A percentile compares a stretch with the other conserved stretches of the same genome.
Conservation (phyloP, 257 asterid species). For the Leonotis leonurus region DNA sequence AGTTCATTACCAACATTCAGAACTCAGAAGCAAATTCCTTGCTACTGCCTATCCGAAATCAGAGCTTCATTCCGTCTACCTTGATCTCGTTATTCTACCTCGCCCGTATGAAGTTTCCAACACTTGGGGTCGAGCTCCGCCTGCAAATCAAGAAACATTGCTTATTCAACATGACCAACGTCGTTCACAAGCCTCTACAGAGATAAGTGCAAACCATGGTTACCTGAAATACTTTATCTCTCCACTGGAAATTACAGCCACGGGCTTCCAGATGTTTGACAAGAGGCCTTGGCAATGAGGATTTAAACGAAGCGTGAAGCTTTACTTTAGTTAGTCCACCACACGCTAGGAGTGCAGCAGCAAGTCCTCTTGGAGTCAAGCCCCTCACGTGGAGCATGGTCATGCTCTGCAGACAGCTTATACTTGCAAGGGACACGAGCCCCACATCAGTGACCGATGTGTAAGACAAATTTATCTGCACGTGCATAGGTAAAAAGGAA, state of each 20-base stretch:
- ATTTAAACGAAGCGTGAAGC: slow-evolving; percentile 60
- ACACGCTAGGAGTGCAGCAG: slow-evolving; percentile 67
- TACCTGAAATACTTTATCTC: slow-evolving; percentile 67
- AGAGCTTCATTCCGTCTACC: too few species aligned
- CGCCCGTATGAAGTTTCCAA: slow-evolving; percentile 59
- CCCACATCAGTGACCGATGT: slow-evolving; percentile 78
- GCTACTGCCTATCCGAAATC: too few species aligned
- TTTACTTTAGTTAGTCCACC: slow-evolving; percentile 78
- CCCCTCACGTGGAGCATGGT: slow-evolving; percentile 57
- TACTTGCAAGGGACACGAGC: slow-evolving; percentile 61
- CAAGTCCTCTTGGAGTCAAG: slow-evolving; percentile 57
- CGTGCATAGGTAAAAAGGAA: not conserved
- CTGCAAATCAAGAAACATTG: slow-evolving; percentile 25
- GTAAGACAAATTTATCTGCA: slow-evolving; percentile 75
- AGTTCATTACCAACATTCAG: not conserved
- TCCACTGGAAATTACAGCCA: slow-evolving; percentile 73
- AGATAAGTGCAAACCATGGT: not conserved
- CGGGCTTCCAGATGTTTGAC: slow-evolving; percentile 67
- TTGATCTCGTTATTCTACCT: slow-evolving; percentile 20
- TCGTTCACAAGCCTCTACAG: not conserved
- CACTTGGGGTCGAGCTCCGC: slow-evolving; percentile 68
- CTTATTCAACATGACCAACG: not conserved
- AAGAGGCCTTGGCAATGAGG: slow-evolving; percentile 44
- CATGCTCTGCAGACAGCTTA: slow-evolving; percentile 72
- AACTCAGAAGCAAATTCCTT: too few species aligned